A percentile compares a stretch with the other conserved stretches of the same genome.
These are phyloP conservation scores for Globisporangium nunn DNA, from an alignment of 352 stramenopile genomes.

Conservation along the genomic window DNA sequence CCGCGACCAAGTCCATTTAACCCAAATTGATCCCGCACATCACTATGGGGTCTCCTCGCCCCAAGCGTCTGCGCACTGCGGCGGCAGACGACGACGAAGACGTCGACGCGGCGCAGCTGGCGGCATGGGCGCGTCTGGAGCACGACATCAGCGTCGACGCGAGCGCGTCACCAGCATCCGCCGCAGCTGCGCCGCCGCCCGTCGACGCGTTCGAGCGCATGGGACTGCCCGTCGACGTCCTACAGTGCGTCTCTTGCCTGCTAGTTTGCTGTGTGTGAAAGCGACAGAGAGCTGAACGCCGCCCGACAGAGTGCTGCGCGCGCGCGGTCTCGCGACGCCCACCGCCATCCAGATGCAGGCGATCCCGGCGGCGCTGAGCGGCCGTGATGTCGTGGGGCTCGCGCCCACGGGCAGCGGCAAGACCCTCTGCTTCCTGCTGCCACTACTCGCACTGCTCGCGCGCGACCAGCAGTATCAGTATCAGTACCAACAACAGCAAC, in stretches of 20 bases:
- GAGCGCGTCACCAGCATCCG: conserved; percentile 10
- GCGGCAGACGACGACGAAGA: neutral
- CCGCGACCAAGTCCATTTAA: no score
- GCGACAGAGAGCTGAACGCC: no score
- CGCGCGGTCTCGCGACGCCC: conserved; percentile 68
- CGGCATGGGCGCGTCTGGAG: conserved; percentile 43
- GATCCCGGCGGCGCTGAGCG: conserved; percentile 73
- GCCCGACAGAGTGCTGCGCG: conserved; percentile 17
- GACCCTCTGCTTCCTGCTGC: conserved; percentile 94
- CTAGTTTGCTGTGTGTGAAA: neutral
- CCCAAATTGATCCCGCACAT: no score
- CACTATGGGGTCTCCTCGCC: conserved; percentile 5
- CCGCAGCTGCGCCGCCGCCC: conserved; percentile 16
- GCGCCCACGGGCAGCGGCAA: conserved; percentile 95
- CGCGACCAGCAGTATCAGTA: conserved; percentile 3
- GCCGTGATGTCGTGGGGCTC: conserved; percentile 90
- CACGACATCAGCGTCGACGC: conserved; percentile 23
- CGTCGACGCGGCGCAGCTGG: conserved; percentile 23
- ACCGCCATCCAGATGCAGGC: conserved; percentile 96
- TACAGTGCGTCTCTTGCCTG: conserved; percentile 8
- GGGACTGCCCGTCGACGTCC: conserved; percentile 17
- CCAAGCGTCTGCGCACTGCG: conserved; percentile 28
- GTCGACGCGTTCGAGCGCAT: conserved; percentile 33
- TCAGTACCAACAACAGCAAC: neutral
- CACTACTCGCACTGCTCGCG: conserved; percentile 55